Conservation (phyloP, 2,329 filamentous ascomycete species). For the Microsporum ferrugineum region DNA sequence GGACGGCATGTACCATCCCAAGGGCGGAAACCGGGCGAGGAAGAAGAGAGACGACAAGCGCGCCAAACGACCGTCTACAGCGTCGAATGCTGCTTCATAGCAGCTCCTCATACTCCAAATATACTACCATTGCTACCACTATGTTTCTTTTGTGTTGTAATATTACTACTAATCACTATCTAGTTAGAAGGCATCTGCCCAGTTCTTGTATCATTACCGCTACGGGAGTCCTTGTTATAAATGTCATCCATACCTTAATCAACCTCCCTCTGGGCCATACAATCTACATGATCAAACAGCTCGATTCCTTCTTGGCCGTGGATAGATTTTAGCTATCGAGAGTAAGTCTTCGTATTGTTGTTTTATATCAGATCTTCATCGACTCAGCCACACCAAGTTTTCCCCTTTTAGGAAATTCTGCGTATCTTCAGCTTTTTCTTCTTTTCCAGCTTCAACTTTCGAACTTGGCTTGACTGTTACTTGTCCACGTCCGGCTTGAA, state of each 20-base stretch:
- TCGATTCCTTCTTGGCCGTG: background rate
- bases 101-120: background rate
- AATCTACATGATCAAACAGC: background rate
- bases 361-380: background rate
- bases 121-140: background rate
- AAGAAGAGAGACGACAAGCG: slow-evolving; percentile 29
- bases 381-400: background rate
- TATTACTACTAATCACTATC: background rate
- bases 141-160: background rate
- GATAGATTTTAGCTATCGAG: background rate
- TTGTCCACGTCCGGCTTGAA: background rate
- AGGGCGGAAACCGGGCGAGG: slow-evolving; percentile 34
- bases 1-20: slow-evolving; percentile 37
- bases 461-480: background rate
- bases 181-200: background rate
- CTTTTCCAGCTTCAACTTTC: background rate
- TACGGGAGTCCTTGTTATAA: background rate
- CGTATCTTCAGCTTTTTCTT: background rate
- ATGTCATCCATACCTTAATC: background rate
- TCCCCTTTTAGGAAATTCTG: background rate
- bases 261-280: background rate
- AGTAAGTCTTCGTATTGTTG: background rate
- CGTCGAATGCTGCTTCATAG: slow-evolving; percentile 11
- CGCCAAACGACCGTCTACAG: slow-evolving; percentile 24
- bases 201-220: background rate